Conservation (phyloP, 163 green algal species). For the Trebouxia gelatinosa region DNA sequence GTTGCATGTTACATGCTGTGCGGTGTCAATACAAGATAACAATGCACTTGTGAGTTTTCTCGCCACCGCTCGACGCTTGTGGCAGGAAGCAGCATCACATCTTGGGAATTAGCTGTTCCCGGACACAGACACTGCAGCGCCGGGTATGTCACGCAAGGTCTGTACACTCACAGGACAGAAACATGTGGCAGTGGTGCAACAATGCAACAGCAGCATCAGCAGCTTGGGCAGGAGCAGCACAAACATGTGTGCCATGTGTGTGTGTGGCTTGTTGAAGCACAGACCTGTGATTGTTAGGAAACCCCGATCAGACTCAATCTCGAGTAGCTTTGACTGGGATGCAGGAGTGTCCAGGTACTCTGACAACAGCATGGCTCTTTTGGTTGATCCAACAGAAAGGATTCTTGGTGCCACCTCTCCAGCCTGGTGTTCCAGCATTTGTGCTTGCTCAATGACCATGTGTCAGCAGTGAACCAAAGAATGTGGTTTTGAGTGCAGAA, state of each 20-base stretch:
- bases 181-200: neutral
- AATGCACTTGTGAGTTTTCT: too few species aligned
- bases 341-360: conserved; percentile 50
- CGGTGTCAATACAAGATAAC: too few species aligned
- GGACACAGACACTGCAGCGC: too few species aligned
- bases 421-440: conserved; percentile 31
- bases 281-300: conserved; percentile 74
- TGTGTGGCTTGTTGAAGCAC: too few species aligned
- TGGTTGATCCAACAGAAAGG: conserved; percentile 63
- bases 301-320: conserved; percentile 54
- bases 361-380: conserved; percentile 59
- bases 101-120: too few species aligned
- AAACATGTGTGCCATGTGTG: too few species aligned
- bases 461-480: neutral
- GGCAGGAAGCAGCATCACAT: too few species aligned
- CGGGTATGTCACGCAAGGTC: too few species aligned
- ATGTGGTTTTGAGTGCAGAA: neutral
- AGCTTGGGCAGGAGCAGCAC: neutral
- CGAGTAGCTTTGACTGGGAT: conserved; percentile 43
- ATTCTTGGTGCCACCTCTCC: conserved; percentile 74
- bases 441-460: neutral
- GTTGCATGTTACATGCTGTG: too few species aligned
- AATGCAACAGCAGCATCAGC: neutral
- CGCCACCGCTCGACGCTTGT: too few species aligned
- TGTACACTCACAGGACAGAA: neutral